phyloP scores from a whole-genome alignment of 768 basidiomycete species.

The Lactifluus echinatus region DNA sequence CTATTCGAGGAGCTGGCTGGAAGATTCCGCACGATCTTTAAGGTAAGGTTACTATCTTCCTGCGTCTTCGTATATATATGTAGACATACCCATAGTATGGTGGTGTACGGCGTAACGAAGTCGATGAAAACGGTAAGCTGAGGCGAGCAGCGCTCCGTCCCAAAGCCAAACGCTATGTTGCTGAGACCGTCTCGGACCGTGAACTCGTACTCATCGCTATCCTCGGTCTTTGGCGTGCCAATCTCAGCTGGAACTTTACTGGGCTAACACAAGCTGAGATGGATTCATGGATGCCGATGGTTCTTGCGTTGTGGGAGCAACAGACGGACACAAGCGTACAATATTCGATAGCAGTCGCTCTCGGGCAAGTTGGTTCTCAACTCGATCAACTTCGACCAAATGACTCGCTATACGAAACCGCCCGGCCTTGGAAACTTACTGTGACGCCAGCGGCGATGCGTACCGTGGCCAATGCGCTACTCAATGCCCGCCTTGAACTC shows the following conservation, averaged over 20 bases:
- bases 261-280: conserved; percentile 35
- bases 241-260: conserved; percentile 45
- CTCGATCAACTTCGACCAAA: conserved; percentile 36
- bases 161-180: conserved; percentile 47
- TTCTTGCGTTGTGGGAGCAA: conserved; percentile 51
- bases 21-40: conserved; percentile 49
- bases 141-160: conserved; percentile 50
- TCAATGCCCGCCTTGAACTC: conserved; percentile 49
- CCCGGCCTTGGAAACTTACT: conserved; percentile 38
- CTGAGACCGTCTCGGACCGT: conserved; percentile 54
- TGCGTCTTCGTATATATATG: background rate
- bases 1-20: conserved; percentile 37
- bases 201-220: conserved; percentile 64
- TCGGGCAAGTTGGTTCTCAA: conserved; percentile 37
- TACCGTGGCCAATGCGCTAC: conserved; percentile 47
- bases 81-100: conserved; percentile 31
- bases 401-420: conserved; percentile 31
- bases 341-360: conserved; percentile 45
- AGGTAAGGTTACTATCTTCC: conserved; percentile 31
- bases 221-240: conserved; percentile 59
- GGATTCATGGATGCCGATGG: conserved; percentile 38
- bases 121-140: conserved; percentile 47
- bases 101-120: conserved; percentile 49
- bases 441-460: conserved; percentile 28
- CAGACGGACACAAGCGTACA: conserved; percentile 59